A percentile compares a stretch with the other conserved stretches of the same genome.
Evolutionary conservation across 306 rosid genomes (phyloP).

Genomic region (Vigna unguiculata): DNA sequence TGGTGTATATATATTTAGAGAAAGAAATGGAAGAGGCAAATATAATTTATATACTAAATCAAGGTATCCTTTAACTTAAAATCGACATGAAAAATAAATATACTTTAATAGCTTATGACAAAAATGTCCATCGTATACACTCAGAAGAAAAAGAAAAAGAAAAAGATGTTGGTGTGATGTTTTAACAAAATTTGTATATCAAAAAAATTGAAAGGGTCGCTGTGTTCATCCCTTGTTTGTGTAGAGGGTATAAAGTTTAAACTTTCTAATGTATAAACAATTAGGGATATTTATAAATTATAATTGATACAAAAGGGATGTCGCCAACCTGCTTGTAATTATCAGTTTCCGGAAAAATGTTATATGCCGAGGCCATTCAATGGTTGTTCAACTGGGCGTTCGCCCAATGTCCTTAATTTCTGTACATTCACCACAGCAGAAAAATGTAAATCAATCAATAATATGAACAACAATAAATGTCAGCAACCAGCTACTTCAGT

Average conservation of each 20-base stretch:
- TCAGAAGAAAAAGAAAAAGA: too few relatives aligned
- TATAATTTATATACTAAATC: constrained; percentile 1
- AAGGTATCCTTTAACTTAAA: constrained; percentile 4
- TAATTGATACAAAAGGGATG: constrained; percentile 33
- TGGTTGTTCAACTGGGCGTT: constrained; percentile 12
- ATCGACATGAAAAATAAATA: constrained; percentile 1
- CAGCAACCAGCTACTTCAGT: neutral
- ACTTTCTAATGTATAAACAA: constrained; percentile 37
- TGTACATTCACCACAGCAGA: constrained; percentile 49
- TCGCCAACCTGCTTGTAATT: constrained; percentile 33
- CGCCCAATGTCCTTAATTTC: constrained; percentile 79
- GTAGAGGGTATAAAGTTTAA: constrained; percentile 27
- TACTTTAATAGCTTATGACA: neutral
- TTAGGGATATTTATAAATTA: constrained; percentile 11
- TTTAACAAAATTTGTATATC: constrained; percentile 35
- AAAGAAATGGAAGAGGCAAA: too few relatives aligned
- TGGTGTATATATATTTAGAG: too few relatives aligned
- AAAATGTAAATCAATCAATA: constrained; percentile 37
- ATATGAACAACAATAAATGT: neutral
- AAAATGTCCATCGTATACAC: neutral
- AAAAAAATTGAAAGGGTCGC: neutral
- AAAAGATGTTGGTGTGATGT: neutral
- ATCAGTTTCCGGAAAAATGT: constrained; percentile 32
- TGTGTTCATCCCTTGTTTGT: constrained; percentile 3
- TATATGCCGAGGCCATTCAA: constrained; percentile 53